Conservation (phyloP, 75 land plant species). For the Pinus taeda region DNA sequence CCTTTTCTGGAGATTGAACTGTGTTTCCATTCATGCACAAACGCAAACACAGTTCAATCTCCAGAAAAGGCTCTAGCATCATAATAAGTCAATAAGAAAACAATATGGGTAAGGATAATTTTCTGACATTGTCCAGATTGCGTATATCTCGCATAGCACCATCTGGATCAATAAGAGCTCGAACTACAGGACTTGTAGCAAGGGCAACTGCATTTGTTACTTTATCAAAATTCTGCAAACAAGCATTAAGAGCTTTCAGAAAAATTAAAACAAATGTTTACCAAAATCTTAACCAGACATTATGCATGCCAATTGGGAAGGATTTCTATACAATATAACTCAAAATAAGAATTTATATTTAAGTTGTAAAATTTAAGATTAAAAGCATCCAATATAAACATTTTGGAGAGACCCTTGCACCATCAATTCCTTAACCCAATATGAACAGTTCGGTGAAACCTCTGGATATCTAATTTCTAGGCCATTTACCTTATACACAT, state of each 20-base stretch:
- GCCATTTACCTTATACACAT: neutral
- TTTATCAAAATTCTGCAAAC: slow-evolving; percentile 81
- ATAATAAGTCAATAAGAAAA: neutral
- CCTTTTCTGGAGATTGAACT: too few species aligned
- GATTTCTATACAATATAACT: neutral
- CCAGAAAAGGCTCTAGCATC: too few species aligned
- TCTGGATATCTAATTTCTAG: neutral
- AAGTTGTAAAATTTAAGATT: neutral
- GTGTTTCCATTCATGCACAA: too few species aligned
- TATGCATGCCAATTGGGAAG: neutral
- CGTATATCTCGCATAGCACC: slow-evolving; percentile 84
- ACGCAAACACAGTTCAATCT: too few species aligned
- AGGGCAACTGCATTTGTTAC: slow-evolving; percentile 91
- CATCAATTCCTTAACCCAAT: too few species aligned
- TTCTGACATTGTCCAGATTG: slow-evolving; percentile 77
- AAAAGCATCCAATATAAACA: neutral
- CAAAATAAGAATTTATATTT: neutral
- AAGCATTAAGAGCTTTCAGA: neutral
- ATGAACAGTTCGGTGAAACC: too few species aligned
- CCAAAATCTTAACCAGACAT: neutral
- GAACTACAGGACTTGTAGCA: slow-evolving; percentile 92
- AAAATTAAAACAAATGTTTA: neutral
- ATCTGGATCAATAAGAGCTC: slow-evolving; percentile 93
- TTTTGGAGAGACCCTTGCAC: too few species aligned
- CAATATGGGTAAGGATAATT: slow-evolving; percentile 2